These are phyloP conservation scores for Erucastrum elatum DNA, from an alignment of 345 rosid species.

Conservation along the genomic window DNA sequence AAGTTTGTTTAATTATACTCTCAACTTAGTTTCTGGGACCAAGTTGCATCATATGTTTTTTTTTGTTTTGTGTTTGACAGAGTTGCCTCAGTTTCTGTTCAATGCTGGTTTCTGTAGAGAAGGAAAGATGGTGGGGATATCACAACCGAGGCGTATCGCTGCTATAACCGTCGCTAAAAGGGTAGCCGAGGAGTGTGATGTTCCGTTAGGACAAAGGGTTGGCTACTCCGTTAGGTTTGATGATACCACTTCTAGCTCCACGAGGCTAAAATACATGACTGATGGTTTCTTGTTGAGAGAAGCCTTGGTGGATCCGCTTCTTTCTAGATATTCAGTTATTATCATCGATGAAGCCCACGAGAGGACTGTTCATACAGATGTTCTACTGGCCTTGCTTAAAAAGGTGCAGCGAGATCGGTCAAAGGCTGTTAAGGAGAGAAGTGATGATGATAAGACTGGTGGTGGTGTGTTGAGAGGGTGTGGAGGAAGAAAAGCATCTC, in stretches of 20 bases:
- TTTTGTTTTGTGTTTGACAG: slow-evolving; percentile 29
- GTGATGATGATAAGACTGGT: slow-evolving; percentile 21
- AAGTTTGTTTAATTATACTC: slow-evolving; percentile 19
- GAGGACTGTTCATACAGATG: slow-evolving; percentile 94
- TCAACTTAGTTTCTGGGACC: background rate
- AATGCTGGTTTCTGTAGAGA: slow-evolving; percentile 73
- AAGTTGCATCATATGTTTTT: background rate
- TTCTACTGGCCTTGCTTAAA: slow-evolving; percentile 82
- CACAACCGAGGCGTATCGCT: slow-evolving; percentile 95
- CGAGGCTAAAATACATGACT: slow-evolving; percentile 92
- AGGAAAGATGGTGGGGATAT: slow-evolving; percentile 73
- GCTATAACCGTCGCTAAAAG: slow-evolving; percentile 87
- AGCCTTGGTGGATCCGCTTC: slow-evolving; percentile 79
- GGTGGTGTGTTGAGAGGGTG: slow-evolving; percentile 35
- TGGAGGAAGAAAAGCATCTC: slow-evolving; percentile 47
- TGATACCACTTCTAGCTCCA: slow-evolving; percentile 64
- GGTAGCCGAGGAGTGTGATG: slow-evolving; percentile 86
- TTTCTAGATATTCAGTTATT: slow-evolving; percentile 79
- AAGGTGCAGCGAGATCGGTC: slow-evolving; percentile 63
- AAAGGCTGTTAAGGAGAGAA: slow-evolving; percentile 39
- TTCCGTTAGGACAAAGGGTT: slow-evolving; percentile 72
- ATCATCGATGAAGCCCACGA: slow-evolving; percentile 95
- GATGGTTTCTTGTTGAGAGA: slow-evolving; percentile 90
- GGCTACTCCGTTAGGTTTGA: slow-evolving; percentile 90
- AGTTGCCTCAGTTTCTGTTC: slow-evolving; percentile 79